Percentiles rank a stretch among this genome's conserved stretches.
These are phyloP conservation scores for Lophium mytilinum DNA, from an alignment of 495 filamentous ascomycete genomes.

Conservation along the genomic window DNA sequence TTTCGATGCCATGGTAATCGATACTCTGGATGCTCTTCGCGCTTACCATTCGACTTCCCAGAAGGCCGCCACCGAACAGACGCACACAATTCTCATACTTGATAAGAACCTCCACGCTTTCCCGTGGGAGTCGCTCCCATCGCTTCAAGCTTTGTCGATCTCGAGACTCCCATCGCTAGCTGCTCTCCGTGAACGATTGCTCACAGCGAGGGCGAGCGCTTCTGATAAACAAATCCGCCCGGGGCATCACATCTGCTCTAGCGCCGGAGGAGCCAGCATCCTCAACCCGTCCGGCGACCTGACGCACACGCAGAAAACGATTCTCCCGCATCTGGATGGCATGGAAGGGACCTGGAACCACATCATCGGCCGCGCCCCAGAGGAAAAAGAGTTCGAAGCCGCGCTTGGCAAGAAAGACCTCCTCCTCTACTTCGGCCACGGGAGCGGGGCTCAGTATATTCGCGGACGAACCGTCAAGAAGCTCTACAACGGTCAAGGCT, in stretches of 20 bases:
- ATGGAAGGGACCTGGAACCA: conserved; percentile 52
- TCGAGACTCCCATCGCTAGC: conserved; percentile 77
- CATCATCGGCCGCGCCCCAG: conserved; percentile 59
- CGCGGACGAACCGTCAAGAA: conserved; percentile 68
- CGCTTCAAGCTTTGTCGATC: conserved; percentile 67
- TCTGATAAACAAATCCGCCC: conserved; percentile 32
- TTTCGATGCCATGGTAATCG: conserved; percentile 66
- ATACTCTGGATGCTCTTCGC: conserved; percentile 70
- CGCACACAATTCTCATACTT: conserved; percentile 86
- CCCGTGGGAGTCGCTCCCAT: conserved; percentile 93
- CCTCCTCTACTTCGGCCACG: conserved; percentile 91
- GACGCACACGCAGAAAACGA: conserved; percentile 64
- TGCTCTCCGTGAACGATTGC: conserved; percentile 62
- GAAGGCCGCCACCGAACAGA: conserved; percentile 31
- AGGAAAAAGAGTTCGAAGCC: conserved; percentile 64
- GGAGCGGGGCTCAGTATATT: conserved; percentile 90
- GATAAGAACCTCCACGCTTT: conserved; percentile 85
- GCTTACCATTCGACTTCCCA: conserved; percentile 54
- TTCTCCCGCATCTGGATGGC: conserved; percentile 51
- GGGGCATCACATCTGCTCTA: conserved; percentile 48
- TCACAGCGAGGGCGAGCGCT: conserved; percentile 29
- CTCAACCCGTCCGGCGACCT: conserved; percentile 84
- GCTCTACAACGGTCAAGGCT: conserved; percentile 44
- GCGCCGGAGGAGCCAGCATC: conserved; percentile 72
- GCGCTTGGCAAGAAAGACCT: conserved; percentile 46